Evolutionary conservation across 176 grass and related monocot genomes (phyloP), one percentile per base, ranked within the genome.

Genomic region (Carex myosuroides): DNA sequence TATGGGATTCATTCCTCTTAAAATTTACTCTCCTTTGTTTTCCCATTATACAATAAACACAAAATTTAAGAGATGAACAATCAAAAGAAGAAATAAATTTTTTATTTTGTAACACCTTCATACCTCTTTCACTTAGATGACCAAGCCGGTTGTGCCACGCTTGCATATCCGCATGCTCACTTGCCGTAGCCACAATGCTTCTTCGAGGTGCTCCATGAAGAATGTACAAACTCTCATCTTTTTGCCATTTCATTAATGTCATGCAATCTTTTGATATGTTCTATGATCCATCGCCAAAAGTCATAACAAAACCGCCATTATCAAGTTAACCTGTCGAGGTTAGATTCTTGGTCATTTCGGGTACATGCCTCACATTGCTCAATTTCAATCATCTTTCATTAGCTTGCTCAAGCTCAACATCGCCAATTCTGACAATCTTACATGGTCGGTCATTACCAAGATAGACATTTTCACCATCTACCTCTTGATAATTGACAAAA

Each of bases 381-480:
- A 75, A 75, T 18, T 42, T 75, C 10, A 8, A 22, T 22, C 29
- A 2, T 11, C 10, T 66, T 66, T 29, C 29, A 30, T 82, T 21
- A n/a, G 56, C 18, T 82, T 64, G 56, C 11, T 82, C 55, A 41
- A 58, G 44, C 30, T 29, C 56, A 62, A 82, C 60, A 64, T 64
- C 57, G 20, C 79, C 10, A 37, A 82, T 64, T 12, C 0, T 10
- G 4, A 82, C 4, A 14, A 82, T 41, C 55, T 82, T 33, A 30
- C 55, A 82, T 82, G 79, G 33, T 18, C 3, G 4, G 10, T 20
- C 56, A 33, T 82, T 30, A 60, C 26, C 26, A 82, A 82, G 50
- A 58, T 82, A 58, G 52, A 82, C 57, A 58, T 35, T 55, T 35
- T 35, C 56, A 82, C 12, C 22, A 82, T 64, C 57, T 42, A 82